phyloP scores from a whole-genome alignment of 257 asterid species.

The Solanum clarkiae region DNA sequence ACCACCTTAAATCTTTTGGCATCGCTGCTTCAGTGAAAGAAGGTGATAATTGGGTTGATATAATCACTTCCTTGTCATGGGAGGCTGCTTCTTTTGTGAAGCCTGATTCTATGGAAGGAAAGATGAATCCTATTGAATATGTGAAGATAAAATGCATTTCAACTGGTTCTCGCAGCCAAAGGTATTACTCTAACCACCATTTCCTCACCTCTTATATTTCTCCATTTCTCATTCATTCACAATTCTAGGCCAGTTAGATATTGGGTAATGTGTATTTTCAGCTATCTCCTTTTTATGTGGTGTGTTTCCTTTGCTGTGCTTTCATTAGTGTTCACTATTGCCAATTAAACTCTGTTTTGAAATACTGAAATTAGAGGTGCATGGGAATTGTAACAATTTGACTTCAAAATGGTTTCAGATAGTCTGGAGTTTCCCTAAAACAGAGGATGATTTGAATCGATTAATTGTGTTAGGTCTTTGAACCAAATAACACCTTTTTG shows the following conservation, averaged over 20 bases:
- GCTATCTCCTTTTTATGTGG: background rate
- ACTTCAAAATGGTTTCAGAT: background rate
- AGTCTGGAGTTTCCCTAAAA: background rate
- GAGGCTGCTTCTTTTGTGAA: conserved; percentile 89
- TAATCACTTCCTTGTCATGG: conserved; percentile 83
- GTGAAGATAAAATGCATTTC: conserved; percentile 90
- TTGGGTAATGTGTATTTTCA: background rate
- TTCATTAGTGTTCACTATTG: background rate
- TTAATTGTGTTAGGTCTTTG: background rate
- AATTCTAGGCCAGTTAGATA: background rate
- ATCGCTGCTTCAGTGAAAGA: conserved; percentile 16
- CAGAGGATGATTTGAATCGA: background rate
- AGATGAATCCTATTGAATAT: conserved; percentile 89
- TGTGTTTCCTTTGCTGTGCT: background rate
- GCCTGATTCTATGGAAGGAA: conserved; percentile 63
- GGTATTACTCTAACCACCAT: conserved; percentile 25
- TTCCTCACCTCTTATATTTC: background rate
- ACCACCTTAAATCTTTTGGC: conserved; percentile 60
- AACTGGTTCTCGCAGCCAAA: conserved; percentile 55
- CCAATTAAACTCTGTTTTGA: background rate
- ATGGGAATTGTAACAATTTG: background rate
- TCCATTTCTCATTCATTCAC: background rate
- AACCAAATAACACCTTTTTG: background rate
- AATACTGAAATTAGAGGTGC: background rate
- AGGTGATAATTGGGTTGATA: conserved; percentile 59